Evolutionary conservation across 164 flowering plant genomes (phyloP), one percentile per base, ranked within the genome.

Genomic region (Euptelea pleiosperma): DNA sequence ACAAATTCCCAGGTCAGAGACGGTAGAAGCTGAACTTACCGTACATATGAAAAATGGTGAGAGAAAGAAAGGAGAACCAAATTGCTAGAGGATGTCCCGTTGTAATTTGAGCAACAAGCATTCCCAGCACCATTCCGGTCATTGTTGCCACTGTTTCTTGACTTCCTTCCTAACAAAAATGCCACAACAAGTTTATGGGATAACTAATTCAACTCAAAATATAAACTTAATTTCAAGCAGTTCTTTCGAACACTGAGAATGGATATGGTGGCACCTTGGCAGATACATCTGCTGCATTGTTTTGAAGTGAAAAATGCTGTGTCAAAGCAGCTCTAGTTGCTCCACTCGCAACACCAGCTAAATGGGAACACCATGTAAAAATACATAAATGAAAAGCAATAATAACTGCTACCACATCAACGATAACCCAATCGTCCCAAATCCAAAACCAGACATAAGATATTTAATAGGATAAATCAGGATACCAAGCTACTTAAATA

Each of bases 291-390:
- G 99, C 97, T 31, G 97, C 95, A 82, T 93, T 93, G 55, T 82
- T 77, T 72, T 91, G 91, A 70, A 90, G 96, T n/a, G 97, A 89
- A 79, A 93, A 93, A 75, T 93, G 99, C 54, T 93, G 97, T 33
- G 99, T 93, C 69, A 93, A 73, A 70, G 99, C 97, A 63, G 97
- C 99, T 77, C 97, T 80, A 66, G 99, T 94, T 5, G 99, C 96
- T 74, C 97, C 99, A 78, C 97, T 89, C n/a, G 99, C 99, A 82
- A 91, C 97, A 72, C 99, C 99, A 83, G 99, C 99, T 93, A 64
- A 42, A 52, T 18, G 18, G 40, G 52, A 70, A 53, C 10, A 66
- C 9, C 28, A 60, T 3, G 21, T n/a, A 60, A 19, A 57, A 22
- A 29, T 18, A 48, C 56, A 63, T 19, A 50, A 30, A 57, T 47